Evolutionary conservation across 108 stramenopile species (phyloP).

Genomic region (Chaetoceros muelleri): DNA sequence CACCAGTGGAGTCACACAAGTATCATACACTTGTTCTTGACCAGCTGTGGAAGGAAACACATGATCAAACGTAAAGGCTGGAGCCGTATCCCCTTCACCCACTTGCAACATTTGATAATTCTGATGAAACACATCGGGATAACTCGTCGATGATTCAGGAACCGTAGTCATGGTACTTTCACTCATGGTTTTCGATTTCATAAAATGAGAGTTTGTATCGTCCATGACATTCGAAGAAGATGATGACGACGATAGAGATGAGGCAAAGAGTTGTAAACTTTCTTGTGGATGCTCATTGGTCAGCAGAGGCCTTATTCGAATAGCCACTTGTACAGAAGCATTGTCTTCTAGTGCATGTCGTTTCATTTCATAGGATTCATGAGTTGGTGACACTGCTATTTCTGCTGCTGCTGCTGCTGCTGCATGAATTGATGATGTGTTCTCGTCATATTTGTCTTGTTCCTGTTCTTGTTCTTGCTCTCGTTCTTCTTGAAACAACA

Average conservation of each 20-base stretch:
- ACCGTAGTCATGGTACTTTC: too few species aligned
- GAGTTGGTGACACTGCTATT: neutral
- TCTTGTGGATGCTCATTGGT: conserved; percentile 21
- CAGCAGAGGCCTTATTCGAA: conserved; percentile 69
- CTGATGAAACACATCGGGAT: too few species aligned
- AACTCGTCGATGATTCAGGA: too few species aligned
- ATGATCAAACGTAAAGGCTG: conserved; percentile 75
- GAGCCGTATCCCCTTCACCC: conserved; percentile 29
- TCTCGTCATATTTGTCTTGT: too few species aligned
- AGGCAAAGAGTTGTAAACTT: neutral
- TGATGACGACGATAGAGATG: too few species aligned
- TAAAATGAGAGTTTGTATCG: too few species aligned
- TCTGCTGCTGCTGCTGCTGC: too few species aligned
- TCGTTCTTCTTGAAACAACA: too few species aligned
- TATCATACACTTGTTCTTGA: conserved; percentile 75
- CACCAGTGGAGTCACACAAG: conserved; percentile 77
- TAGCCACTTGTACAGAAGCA: conserved; percentile 57
- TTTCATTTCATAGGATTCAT: neutral
- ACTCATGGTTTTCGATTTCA: too few species aligned
- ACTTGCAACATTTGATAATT: neutral
- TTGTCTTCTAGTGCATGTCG: neutral
- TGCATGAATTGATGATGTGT: too few species aligned
- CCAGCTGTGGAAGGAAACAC: conserved; percentile 57
- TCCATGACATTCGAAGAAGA: too few species aligned
- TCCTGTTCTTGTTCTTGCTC: too few species aligned